Percentiles rank a stretch among this genome's conserved stretches.
Conservation (phyloP, 179 eudicot species). For the Carnegiea gigantea region DNA sequence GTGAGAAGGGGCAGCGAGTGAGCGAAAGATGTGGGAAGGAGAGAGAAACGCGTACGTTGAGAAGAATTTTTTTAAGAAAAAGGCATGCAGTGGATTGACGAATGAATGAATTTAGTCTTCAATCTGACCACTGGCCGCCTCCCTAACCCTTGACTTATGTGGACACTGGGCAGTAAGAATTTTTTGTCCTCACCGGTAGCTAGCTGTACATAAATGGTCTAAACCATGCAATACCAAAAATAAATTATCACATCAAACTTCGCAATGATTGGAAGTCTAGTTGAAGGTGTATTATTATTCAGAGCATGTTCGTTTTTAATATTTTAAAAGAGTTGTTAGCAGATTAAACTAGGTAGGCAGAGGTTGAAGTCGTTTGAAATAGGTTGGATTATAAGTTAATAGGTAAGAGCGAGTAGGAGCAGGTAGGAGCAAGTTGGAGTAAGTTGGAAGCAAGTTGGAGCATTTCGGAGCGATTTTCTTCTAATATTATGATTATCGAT, state of each 20-base stretch:
- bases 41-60: conserved; percentile 26
- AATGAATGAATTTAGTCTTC: conserved; percentile 10
- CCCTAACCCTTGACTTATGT: conserved; percentile 22
- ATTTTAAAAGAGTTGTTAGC: no score
- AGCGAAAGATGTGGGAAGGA: conserved; percentile 21
- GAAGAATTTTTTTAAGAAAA: conserved; percentile 14
- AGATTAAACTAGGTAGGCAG: no score
- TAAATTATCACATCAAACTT: background rate
- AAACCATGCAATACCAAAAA: background rate
- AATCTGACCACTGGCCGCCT: conserved; percentile 6
- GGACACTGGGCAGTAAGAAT: no score
- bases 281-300: background rate
- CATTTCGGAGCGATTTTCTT: no score
- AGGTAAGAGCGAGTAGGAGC: no score
- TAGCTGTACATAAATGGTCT: background rate
- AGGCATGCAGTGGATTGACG: background rate
- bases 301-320: no score
- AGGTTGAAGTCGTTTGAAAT: no score
- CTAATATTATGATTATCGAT: no score
- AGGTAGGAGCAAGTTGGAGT: no score
- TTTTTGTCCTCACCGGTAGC: conserved; percentile 13
- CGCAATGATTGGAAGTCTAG: background rate
- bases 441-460: no score
- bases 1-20: conserved; percentile 28
- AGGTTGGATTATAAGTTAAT: no score